A percentile compares a stretch with the other conserved stretches of the same genome.
Conservation (phyloP, 768 basidiomycete species). For the Exidia glandulosa region DNA sequence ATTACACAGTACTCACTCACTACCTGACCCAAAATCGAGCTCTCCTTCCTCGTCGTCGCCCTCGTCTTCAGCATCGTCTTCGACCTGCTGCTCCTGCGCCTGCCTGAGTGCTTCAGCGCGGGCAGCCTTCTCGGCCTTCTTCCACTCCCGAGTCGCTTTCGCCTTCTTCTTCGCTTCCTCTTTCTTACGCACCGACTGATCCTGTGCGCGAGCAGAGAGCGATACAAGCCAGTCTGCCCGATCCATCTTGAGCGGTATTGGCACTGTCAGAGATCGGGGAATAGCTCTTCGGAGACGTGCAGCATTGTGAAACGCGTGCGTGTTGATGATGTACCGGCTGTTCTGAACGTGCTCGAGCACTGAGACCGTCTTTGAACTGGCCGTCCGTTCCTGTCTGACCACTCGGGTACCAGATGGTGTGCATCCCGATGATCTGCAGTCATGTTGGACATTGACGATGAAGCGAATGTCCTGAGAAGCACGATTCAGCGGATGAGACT, state of each 20-base stretch:
- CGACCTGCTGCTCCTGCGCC: too few relatives aligned
- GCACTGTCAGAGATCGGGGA: constrained; percentile 11
- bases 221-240: neutral
- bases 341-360: constrained; percentile 11
- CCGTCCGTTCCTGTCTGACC: constrained; percentile 13
- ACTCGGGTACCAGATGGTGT: constrained; percentile 1
- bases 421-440: constrained; percentile 11
- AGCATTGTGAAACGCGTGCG: constrained; percentile 22
- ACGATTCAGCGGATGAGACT: neutral
- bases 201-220: neutral
- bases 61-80: too few relatives aligned
- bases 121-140: neutral
- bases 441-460: constrained; percentile 16
- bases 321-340: constrained; percentile 17
- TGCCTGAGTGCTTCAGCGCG: too few relatives aligned
- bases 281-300: constrained; percentile 13
- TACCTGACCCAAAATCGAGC: too few relatives aligned
- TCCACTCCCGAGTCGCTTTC: neutral
- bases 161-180: neutral
- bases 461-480: constrained; percentile 11
- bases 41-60: too few relatives aligned
- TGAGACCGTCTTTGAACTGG: constrained; percentile 5
- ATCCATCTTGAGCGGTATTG: constrained; percentile 5
- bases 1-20: too few relatives aligned
- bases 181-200: neutral